Base-by-base conservation (phyloP, 2,329 filamentous ascomycete species). In the Fusarium sp. region DNA sequence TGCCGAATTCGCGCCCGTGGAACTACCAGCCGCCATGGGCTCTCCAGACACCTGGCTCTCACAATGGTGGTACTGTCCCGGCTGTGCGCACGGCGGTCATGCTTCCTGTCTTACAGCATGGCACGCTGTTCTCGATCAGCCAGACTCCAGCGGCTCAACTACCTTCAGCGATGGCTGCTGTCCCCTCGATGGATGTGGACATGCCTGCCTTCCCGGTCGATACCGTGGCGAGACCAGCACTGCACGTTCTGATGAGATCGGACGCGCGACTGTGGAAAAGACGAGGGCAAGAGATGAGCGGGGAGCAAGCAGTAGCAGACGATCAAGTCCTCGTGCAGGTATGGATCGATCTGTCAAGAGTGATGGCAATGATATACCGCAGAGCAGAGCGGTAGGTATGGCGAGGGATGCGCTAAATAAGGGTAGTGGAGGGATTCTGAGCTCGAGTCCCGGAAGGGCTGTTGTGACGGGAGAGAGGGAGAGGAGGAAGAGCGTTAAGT, bases 401-500 rank as follows among this genome's bases (percentile, higher is more conserved):
- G 90, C 89, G 9, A 82, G 89, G 4, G 89, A 90, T 73, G 82
- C 86, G 5, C 80, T 90, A 19, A 83, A 82, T 50, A 81, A 78
- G 52, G 69, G 73, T 5, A 73, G 74, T 5, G 79, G 80, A 19
- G 79, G 80, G 0, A 85, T 88, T 5, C 73, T 89, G 8, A 87
- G 87, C 72, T 86, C 86, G 1, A 89, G 87, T 60, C 87, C 87
- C 2, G 86, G 85, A 3, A 75, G 82, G 60, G 73, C 77, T 7
- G 75, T 79, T 8, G 80, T 73, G 32, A 79, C 79, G 4, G 79
- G 77, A 2, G 86, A 88, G 52, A 80, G 88, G 65, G 89, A 91
- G 78, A 83, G 88, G 71, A 85, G 89, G 78, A 91, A 91, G 85
- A 91, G 89, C 71, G 90, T 92, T 75, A 92, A 91, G 82, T 90